These are phyloP conservation scores for Leptographium lundbergii DNA, from an alignment of 2,329 filamentous ascomycete genomes.

Conservation along the genomic window DNA sequence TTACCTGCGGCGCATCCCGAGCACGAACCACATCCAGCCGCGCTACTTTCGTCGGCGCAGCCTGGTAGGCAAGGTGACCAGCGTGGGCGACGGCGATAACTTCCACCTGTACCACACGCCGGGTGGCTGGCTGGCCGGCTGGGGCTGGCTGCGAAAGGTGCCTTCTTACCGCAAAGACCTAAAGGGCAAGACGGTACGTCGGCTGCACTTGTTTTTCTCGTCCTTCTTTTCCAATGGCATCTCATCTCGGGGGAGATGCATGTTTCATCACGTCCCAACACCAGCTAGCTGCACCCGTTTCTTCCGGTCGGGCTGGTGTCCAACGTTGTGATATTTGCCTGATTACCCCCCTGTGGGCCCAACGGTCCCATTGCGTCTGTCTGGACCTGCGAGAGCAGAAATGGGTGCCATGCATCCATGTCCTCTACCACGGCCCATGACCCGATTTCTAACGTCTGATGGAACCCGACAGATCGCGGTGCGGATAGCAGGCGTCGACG, in stretches of 20 bases:
- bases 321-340: neutral
- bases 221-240: neutral
- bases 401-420: too few relatives aligned
- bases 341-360: neutral
- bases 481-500: constrained; percentile 83
- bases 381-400: too few relatives aligned
- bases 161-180: constrained; percentile 57
- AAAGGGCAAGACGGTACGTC: constrained; percentile 61
- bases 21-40: constrained; percentile 61
- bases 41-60: constrained; percentile 62
- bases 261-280: neutral
- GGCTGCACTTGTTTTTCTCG: neutral
- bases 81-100: constrained; percentile 92
- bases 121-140: constrained; percentile 74
- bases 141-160: constrained; percentile 79
- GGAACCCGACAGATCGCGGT: constrained; percentile 57
- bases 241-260: neutral
- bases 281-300: neutral
- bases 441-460: neutral
- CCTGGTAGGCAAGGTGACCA: constrained; percentile 76
- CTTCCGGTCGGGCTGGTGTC: neutral
- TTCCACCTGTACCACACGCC: constrained; percentile 93
- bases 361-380: neutral
- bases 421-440: neutral
- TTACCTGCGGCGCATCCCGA: constrained; percentile 76